Evolutionary conservation across 345 rosid genomes (phyloP).

Genomic region (Eucalyptus shirleyi): DNA sequence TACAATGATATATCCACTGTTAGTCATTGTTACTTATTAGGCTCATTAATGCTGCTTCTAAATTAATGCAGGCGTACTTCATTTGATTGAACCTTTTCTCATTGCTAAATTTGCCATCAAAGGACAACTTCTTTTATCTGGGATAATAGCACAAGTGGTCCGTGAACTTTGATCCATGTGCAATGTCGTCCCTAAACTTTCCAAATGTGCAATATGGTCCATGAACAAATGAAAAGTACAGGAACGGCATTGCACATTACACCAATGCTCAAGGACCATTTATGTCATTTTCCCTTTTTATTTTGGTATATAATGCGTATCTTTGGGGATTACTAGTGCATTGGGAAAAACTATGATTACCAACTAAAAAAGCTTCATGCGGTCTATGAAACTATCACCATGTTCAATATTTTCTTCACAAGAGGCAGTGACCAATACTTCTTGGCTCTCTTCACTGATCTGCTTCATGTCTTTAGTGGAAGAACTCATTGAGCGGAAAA

Average conservation of each 20-base stretch:
- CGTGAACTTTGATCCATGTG: neutral
- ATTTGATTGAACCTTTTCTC: neutral
- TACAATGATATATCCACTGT: neutral
- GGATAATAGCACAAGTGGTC: neutral
- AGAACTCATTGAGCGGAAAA: neutral
- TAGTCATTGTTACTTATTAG: neutral
- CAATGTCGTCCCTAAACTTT: neutral
- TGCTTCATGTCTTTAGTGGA: neutral
- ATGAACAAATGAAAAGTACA: neutral
- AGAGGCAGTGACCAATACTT: neutral
- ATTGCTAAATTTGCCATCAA: neutral
- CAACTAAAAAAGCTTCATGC: neutral
- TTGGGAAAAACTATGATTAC: neutral
- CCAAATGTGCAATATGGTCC: neutral
- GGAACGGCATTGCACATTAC: neutral
- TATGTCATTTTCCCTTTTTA: neutral
- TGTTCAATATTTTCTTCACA: neutral
- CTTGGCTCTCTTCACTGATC: neutral
- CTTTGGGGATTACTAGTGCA: neutral
- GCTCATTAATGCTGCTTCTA: neutral
- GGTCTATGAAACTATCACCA: neutral
- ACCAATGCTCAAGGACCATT: neutral
- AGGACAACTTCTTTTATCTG: neutral
- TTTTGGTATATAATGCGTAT: neutral
- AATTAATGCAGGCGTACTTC: neutral